phyloP scores from a whole-genome alignment of 139 green algal genomes.

The Chlamydomonas incerta region DNA sequence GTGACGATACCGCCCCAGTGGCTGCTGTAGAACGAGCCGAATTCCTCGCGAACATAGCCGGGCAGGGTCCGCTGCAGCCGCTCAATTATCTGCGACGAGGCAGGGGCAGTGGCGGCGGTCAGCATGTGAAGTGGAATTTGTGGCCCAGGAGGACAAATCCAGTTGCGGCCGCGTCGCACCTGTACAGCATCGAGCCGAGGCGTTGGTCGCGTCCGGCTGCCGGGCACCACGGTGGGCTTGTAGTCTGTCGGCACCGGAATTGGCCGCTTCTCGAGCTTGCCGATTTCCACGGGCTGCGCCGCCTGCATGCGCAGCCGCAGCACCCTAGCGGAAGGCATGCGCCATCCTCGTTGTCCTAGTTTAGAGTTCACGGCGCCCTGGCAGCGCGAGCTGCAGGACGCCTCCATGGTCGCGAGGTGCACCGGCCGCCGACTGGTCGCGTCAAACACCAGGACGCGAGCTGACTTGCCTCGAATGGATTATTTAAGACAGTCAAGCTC shows the following conservation, averaged over 20 bases:
- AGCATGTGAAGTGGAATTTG: background rate
- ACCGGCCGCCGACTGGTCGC: background rate
- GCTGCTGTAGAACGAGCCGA: constrained; percentile 82
- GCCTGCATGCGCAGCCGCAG: constrained; percentile 10
- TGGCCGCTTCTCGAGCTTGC: background rate
- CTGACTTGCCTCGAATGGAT: too few relatives aligned
- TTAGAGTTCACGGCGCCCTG: background rate
- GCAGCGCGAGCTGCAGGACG: constrained; percentile 35
- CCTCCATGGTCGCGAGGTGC: background rate
- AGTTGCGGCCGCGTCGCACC: constrained; percentile 28
- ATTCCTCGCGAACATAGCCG: constrained; percentile 30
- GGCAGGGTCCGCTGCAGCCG: constrained; percentile 38
- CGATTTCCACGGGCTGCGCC: background rate
- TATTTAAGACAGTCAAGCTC: too few relatives aligned
- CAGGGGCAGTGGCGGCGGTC: background rate
- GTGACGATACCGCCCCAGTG: constrained; percentile 87
- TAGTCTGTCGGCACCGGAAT: background rate
- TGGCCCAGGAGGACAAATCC: background rate
- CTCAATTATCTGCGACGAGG: constrained; percentile 49
- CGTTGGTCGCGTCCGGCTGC: constrained; percentile 51
- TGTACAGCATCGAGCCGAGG: constrained; percentile 49
- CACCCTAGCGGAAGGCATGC: background rate
- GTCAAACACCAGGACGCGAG: too few relatives aligned
- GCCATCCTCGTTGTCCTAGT: background rate
- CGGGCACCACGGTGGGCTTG: constrained; percentile 40